These are phyloP conservation scores for Monosporascus cannonballus DNA, from an alignment of 2,329 filamentous ascomycete species.

Conservation along the genomic window DNA sequence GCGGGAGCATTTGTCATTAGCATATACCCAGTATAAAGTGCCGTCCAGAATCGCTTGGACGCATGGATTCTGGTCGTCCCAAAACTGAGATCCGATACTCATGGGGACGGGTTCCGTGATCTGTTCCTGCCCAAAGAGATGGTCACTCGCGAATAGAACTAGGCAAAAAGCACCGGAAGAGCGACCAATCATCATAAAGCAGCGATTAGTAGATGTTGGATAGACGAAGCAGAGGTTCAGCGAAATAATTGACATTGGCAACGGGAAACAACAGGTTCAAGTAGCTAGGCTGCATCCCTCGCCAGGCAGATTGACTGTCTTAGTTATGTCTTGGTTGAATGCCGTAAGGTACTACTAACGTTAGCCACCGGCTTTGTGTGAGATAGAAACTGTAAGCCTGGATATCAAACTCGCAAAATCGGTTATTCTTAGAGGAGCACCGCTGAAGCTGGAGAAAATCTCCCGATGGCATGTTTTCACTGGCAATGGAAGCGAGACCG, in stretches of 20 bases:
- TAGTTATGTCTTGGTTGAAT: not conserved
- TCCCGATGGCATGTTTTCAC: no score
- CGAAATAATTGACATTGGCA: not conserved
- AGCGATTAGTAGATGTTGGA: no score
- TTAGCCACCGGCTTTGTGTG: no score
- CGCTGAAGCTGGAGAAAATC: no score
- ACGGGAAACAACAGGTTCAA: not conserved
- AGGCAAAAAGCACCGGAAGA: not conserved
- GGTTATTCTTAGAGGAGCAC: no score
- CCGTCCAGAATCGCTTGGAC: not conserved
- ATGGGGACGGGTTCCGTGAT: not conserved
- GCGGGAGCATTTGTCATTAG: not conserved
- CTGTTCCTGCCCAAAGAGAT: not conserved
- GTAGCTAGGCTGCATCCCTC: not conserved
- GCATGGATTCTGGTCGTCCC: not conserved
- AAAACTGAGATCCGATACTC: not conserved
- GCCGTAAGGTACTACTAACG: not conserved
- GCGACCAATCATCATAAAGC: not conserved
- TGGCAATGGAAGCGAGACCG: no score
- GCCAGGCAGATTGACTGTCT: not conserved
- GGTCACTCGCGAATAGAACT: not conserved
- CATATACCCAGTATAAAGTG: not conserved
- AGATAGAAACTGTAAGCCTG: no score
- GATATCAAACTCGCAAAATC: no score
- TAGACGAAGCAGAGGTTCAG: no score